Percentiles rank a stretch among this genome's conserved stretches.
These are phyloP conservation scores for Marasmius fiardii DNA, from an alignment of 1,284 basidiomycete genomes.

Conservation along the genomic window DNA sequence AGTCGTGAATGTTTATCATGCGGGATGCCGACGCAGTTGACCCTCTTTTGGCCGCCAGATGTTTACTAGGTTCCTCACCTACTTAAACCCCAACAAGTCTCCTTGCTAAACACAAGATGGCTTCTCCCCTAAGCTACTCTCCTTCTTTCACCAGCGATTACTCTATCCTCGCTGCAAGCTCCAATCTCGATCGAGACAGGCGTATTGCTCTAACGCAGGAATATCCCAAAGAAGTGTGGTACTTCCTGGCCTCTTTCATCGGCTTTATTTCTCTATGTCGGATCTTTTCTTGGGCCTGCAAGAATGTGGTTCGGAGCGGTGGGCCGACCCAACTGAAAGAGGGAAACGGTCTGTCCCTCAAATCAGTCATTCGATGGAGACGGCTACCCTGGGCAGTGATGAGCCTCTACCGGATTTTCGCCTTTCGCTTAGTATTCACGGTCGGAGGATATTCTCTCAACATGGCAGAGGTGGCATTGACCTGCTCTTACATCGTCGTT, in stretches of 20 bases:
- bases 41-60: no score
- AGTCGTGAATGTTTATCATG: no score
- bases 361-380: conserved; percentile 17
- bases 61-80: no score
- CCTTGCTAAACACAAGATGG: background rate
- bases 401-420: conserved; percentile 44
- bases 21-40: no score
- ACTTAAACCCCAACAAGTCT: background rate
- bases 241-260: conserved; percentile 32
- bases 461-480: conserved; percentile 44
- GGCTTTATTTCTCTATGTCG: conserved; percentile 30
- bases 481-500: conserved; percentile 39
- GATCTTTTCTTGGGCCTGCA: conserved; percentile 20
- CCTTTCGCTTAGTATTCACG: conserved; percentile 47
- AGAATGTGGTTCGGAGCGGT: conserved; percentile 20
- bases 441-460: conserved; percentile 40
- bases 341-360: conserved; percentile 9
- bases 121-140: background rate
- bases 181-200: background rate
- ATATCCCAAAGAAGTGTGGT: conserved; percentile 37
- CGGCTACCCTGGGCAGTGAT: conserved; percentile 34
- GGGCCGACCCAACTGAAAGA: conserved; percentile 12
- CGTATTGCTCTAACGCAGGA: conserved; percentile 12
- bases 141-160: no score
- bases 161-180: background rate